phyloP scores from a whole-genome alignment of 768 basidiomycete genomes.

The Trametes sanguinea region DNA sequence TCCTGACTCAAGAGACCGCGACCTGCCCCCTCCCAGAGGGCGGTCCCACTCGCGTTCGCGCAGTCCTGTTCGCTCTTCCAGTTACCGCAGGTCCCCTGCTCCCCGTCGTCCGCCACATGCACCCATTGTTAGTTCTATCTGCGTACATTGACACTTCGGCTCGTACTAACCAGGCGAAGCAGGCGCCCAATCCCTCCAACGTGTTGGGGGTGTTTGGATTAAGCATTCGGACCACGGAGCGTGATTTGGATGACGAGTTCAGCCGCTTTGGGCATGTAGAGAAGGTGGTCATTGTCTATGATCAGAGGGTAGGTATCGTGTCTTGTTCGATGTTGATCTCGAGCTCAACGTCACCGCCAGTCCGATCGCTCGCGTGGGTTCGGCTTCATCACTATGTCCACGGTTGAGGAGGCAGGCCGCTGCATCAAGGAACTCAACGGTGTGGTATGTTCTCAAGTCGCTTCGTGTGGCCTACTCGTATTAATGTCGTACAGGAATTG shows the following conservation, averaged over 20 bases:
- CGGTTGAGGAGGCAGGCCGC: constrained; percentile 81
- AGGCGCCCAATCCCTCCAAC: constrained; percentile 85
- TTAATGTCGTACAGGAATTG: constrained; percentile 60
- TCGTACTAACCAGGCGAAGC: constrained; percentile 45
- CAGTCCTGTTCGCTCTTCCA: constrained; percentile 55
- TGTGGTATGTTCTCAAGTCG: constrained; percentile 55
- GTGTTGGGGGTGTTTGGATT: constrained; percentile 99
- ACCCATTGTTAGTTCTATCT: constrained; percentile 61
- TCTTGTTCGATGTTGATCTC: constrained; percentile 18
- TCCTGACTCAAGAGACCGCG: constrained; percentile 51
- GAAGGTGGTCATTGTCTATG: constrained; percentile 96
- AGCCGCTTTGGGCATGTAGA: constrained; percentile 85
- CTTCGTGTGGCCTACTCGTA: not conserved
- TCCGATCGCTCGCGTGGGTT: constrained; percentile 97
- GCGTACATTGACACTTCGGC: constrained; percentile 17
- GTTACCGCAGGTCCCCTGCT: constrained; percentile 49
- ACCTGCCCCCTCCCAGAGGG: constrained; percentile 56
- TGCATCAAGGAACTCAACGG: constrained; percentile 94
- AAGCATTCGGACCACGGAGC: constrained; percentile 91
- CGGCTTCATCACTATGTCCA: constrained; percentile 94
- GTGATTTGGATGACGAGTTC: constrained; percentile 95
- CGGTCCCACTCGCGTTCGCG: constrained; percentile 80
- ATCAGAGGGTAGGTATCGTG: constrained; percentile 81
- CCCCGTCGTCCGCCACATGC: constrained; percentile 69
- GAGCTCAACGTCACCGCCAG: constrained; percentile 39